Conservation (phyloP, 2,329 filamentous ascomycete species). For the Grosmannia penicillata region DNA sequence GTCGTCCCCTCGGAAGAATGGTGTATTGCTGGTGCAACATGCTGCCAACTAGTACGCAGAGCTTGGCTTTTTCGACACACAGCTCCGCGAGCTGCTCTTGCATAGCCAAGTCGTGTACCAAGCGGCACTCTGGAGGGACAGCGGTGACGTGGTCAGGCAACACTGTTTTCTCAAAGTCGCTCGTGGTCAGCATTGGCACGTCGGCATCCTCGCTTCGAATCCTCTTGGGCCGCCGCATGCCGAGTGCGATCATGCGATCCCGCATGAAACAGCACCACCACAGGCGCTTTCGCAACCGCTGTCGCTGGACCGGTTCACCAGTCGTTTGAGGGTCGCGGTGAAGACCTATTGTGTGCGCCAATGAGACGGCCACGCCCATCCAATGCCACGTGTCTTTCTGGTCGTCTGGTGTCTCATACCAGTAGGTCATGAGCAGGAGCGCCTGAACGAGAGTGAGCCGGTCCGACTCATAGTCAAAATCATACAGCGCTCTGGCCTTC, state of each 20-base stretch:
- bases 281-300: constrained; percentile 82
- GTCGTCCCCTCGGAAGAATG: constrained; percentile 70
- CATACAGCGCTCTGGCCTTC: constrained; percentile 76
- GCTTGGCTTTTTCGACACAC: constrained; percentile 83
- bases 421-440: constrained; percentile 85
- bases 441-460: constrained; percentile 80
- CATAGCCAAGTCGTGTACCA: constrained; percentile 55
- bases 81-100: constrained; percentile 70
- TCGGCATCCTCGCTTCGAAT: constrained; percentile 92
- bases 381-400: constrained; percentile 98
- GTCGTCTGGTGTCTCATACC: constrained; percentile 93
- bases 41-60: constrained; percentile 78
- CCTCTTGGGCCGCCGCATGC: constrained; percentile 82
- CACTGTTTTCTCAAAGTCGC: constrained; percentile 67
- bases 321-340: constrained; percentile 70
- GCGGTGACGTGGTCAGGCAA: constrained; percentile 54
- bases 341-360: constrained; percentile 85
- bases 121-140: constrained; percentile 53
- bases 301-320: constrained; percentile 56
- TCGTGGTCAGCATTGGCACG: constrained; percentile 73
- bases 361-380: constrained; percentile 91
- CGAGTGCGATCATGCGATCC: constrained; percentile 79
- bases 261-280: constrained; percentile 99
- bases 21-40: constrained; percentile 88
- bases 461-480: constrained; percentile 89